Conservation (phyloP, 768 basidiomycete species). For the Lactifluus volemus region DNA sequence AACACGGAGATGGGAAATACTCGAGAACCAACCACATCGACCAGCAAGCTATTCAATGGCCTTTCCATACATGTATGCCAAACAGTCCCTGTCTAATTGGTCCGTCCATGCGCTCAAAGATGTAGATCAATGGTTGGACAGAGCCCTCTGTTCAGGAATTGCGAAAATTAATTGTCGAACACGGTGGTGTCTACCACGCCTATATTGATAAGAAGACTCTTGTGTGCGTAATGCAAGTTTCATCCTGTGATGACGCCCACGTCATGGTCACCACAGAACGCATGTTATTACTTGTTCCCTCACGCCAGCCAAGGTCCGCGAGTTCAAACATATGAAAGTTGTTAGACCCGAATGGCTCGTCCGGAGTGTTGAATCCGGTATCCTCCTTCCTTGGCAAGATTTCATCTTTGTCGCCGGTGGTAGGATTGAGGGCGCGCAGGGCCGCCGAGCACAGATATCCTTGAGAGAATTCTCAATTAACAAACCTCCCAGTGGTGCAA, state of each 20-base stretch:
- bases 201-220: slow-evolving; percentile 74
- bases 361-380: slow-evolving; percentile 60
- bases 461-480: slow-evolving; percentile 23
- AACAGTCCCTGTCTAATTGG: neutral
- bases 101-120: neutral
- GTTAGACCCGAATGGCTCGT: slow-evolving; percentile 84
- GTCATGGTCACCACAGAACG: slow-evolving; percentile 40
- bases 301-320: slow-evolving; percentile 81
- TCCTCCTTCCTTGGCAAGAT: slow-evolving; percentile 71
- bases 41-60: slow-evolving; percentile 57
- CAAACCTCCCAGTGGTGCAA: slow-evolving; percentile 3
- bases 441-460: slow-evolving; percentile 32
- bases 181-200: slow-evolving; percentile 78
- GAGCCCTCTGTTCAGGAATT: slow-evolving; percentile 81
- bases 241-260: neutral
- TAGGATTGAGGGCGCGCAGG: slow-evolving; percentile 43
- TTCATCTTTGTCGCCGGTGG: slow-evolving; percentile 52
- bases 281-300: slow-evolving; percentile 89
- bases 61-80: slow-evolving; percentile 71
- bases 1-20: slow-evolving; percentile 36
- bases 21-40: slow-evolving; percentile 21
- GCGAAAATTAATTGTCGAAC: slow-evolving; percentile 64
- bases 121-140: slow-evolving; percentile 85
- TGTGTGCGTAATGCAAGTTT: slow-evolving; percentile 44
- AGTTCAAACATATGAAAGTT: slow-evolving; percentile 88